A percentile compares a stretch with the other conserved stretches of the same genome.
These are phyloP conservation scores for Dendrobium huoshanense DNA, from an alignment of 106 monocot genomes.

Conservation along the genomic window DNA sequence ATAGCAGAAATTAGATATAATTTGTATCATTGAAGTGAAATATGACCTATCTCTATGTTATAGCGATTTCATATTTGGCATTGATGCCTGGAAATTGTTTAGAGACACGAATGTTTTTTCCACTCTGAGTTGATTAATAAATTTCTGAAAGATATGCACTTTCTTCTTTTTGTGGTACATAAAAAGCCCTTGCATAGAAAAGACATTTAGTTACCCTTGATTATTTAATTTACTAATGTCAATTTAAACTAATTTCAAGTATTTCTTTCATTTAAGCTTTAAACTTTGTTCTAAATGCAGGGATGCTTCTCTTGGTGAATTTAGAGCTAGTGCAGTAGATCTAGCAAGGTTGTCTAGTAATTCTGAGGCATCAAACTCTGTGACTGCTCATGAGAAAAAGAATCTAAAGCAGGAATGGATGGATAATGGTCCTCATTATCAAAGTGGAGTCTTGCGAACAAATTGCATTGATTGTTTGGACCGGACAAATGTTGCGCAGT, in stretches of 20 bases:
- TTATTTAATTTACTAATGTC: background rate
- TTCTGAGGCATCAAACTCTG: conserved; percentile 20
- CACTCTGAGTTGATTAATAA: background rate
- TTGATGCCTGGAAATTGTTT: background rate
- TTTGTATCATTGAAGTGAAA: background rate
- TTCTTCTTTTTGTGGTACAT: background rate
- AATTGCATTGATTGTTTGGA: conserved; percentile 99
- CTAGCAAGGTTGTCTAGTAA: conserved; percentile 47
- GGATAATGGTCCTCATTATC: conserved; percentile 39
- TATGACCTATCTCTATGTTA: background rate
- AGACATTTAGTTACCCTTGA: background rate
- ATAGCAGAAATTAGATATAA: background rate
- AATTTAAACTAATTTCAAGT: background rate
- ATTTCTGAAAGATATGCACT: background rate
- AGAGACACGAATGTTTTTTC: background rate
- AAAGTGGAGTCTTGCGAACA: conserved; percentile 92
- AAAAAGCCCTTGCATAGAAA: background rate
- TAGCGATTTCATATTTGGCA: too few relatives aligned
- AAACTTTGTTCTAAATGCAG: conserved; percentile 20
- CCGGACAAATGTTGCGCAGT: conserved; percentile 97
- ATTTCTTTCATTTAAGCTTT: background rate
- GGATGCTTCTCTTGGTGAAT: conserved; percentile 49
- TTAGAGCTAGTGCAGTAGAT: conserved; percentile 63
- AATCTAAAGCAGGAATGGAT: conserved; percentile 8
- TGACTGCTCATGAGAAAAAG: conserved; percentile 23